These are phyloP conservation scores for Prunus dulcis DNA, from an alignment of 306 rosid species.

Conservation along the genomic window DNA sequence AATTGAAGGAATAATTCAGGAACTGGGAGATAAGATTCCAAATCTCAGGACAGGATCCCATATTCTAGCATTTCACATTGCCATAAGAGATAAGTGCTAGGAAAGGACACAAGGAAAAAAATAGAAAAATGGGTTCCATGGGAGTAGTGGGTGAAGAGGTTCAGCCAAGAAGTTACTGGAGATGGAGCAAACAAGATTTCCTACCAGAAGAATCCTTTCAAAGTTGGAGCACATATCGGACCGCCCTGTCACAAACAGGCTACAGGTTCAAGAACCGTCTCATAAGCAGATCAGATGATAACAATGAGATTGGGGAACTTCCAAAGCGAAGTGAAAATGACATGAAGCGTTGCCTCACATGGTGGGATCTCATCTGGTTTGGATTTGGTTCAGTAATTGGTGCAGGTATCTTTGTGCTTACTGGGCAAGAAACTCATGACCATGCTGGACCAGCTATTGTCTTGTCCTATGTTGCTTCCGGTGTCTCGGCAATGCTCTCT, in stretches of 20 bases:
- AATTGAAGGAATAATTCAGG: too few species aligned
- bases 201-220: constrained; percentile 79
- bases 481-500: constrained; percentile 80
- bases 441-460: constrained; percentile 75
- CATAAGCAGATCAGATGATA: constrained; percentile 51
- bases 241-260: constrained; percentile 54
- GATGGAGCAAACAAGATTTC: constrained; percentile 75
- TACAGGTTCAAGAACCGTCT: constrained; percentile 63
- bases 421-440: constrained; percentile 56
- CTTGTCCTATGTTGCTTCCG: constrained; percentile 60
- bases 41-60: background rate
- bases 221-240: constrained; percentile 48
- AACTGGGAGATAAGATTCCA: background rate
- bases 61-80: background rate
- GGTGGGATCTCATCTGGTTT: constrained; percentile 88
- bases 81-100: background rate
- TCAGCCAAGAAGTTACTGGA: constrained; percentile 58
- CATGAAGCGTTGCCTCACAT: constrained; percentile 45
- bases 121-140: constrained; percentile 24
- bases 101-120: background rate
- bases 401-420: constrained; percentile 72
- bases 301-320: constrained; percentile 41
- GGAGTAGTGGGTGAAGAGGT: constrained; percentile 14
- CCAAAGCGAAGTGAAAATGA: constrained; percentile 51
- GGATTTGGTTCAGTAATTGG: constrained; percentile 80